A percentile compares a stretch with the other conserved stretches of the same genome.
These are phyloP conservation scores for Hemisphaericaspora xylofermentans DNA, from an alignment of 1,139 yeast genomes.

Conservation along the genomic window DNA sequence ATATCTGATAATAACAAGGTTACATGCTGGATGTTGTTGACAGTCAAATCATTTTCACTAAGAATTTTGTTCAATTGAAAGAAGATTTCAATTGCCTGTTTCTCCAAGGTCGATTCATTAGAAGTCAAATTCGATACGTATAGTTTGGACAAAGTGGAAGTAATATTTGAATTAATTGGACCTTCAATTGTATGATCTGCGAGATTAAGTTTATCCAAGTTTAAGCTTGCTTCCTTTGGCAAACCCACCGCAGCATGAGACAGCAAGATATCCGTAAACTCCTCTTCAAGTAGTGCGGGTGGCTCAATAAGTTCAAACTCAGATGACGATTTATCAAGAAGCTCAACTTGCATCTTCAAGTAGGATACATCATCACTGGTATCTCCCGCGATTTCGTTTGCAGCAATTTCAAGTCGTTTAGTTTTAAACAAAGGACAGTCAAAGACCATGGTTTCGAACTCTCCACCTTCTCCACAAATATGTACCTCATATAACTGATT, in stretches of 20 bases:
- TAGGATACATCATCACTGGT: conserved; percentile 66
- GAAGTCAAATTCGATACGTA: conserved; percentile 52
- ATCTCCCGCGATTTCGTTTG: conserved; percentile 44
- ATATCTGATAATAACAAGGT: conserved; percentile 64
- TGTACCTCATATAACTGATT: conserved; percentile 77
- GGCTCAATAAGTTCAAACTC: conserved; percentile 26
- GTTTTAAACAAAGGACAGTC: conserved; percentile 79
- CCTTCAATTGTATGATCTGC: conserved; percentile 8
- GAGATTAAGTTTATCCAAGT: conserved; percentile 6
- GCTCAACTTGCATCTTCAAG: conserved; percentile 46
- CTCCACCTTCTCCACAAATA: conserved; percentile 98
- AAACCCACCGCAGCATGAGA: background rate
- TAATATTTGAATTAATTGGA: conserved; percentile 3
- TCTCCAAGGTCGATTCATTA: conserved; percentile 26
- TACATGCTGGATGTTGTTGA: conserved; percentile 53
- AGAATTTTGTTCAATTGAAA: conserved; percentile 36
- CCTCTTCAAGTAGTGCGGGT: conserved; percentile 51
- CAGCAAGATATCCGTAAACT: conserved; percentile 42
- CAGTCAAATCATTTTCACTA: conserved; percentile 21
- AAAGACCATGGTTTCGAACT: conserved; percentile 86
- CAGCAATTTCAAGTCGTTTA: conserved; percentile 49
- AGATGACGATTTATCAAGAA: conserved; percentile 32
- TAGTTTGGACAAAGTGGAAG: conserved; percentile 28
- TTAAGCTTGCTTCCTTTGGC: background rate
- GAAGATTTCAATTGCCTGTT: conserved; percentile 52